Percentiles rank a stretch among this genome's conserved stretches.
phyloP scores from a whole-genome alignment of 768 basidiomycete genomes.

The Agrocybe pediades region DNA sequence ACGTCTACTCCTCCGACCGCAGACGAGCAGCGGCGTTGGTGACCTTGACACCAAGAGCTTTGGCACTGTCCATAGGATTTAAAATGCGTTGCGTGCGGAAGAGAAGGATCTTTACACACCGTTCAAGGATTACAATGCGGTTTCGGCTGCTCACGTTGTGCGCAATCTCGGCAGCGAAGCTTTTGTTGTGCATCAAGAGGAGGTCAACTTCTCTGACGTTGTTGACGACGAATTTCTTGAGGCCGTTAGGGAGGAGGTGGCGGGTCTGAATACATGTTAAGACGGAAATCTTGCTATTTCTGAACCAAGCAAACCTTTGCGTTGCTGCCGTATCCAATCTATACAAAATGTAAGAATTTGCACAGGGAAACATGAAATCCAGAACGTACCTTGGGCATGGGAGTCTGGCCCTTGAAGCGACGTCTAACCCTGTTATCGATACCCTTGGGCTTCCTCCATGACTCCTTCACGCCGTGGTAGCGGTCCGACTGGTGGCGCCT shows the following conservation, averaged over 20 bases:
- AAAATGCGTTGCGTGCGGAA: slow-evolving; percentile 1
- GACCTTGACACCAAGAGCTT: slow-evolving; percentile 88
- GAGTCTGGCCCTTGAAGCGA: slow-evolving; percentile 91
- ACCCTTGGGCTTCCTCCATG: slow-evolving; percentile 99
- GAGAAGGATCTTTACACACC: slow-evolving; percentile 43
- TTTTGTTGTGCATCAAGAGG: slow-evolving; percentile 97
- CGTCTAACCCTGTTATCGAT: slow-evolving; percentile 98
- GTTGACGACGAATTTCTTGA: slow-evolving; percentile 94
- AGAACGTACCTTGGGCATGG: slow-evolving; percentile 89
- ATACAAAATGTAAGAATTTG: slow-evolving; percentile 2
- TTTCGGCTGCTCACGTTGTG: slow-evolving; percentile 96
- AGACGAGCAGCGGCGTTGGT: slow-evolving; percentile 91
- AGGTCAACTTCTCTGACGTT: slow-evolving; percentile 94
- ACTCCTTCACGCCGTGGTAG: slow-evolving; percentile 95
- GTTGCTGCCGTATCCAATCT: slow-evolving; percentile 92
- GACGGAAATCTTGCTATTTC: slow-evolving; percentile 15
- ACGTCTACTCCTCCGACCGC: slow-evolving; percentile 87
- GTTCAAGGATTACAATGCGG: slow-evolving; percentile 86
- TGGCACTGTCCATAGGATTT: slow-evolving; percentile 55
- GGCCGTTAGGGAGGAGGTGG: slow-evolving; percentile 93
- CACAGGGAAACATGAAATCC: background rate
- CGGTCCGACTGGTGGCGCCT: slow-evolving; percentile 99
- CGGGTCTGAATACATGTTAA: slow-evolving; percentile 59
- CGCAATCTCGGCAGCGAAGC: slow-evolving; percentile 93
- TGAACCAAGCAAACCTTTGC: slow-evolving; percentile 53